Percentiles rank a stretch among this genome's conserved stretches.
phyloP scores from a whole-genome alignment of 805 yeast genomes.

The Candida manassasensis region DNA sequence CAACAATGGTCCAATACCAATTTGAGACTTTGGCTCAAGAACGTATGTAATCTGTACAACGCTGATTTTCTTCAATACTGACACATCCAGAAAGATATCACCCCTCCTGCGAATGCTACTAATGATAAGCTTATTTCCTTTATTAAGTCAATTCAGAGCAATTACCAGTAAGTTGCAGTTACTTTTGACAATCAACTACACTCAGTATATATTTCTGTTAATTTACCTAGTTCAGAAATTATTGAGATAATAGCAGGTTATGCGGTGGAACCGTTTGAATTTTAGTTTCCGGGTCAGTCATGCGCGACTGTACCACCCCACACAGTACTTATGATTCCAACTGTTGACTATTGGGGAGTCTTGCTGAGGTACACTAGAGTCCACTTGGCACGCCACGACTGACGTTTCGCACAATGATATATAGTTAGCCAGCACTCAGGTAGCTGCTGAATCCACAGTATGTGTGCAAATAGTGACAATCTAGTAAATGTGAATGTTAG shows the following conservation, averaged over 20 bases:
- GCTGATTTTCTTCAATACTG: conserved; percentile 11
- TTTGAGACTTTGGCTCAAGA: conserved; percentile 31
- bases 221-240: conserved; percentile 2
- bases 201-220: conserved; percentile 10
- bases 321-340: no score
- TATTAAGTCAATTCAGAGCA: conserved; percentile 38
- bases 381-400: no score
- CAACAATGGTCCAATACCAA: conserved; percentile 32
- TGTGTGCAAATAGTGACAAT: no score
- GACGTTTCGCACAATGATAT: no score
- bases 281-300: no score
- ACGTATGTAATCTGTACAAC: conserved; percentile 27
- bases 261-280: no score
- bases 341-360: no score
- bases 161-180: conserved; percentile 16
- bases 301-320: no score
- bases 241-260: neutral
- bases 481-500: no score
- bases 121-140: conserved; percentile 44
- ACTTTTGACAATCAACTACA: conserved; percentile 16
- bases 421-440: no score
- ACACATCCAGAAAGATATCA: conserved; percentile 41
- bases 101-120: conserved; percentile 43
- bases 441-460: no score
- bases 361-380: no score